Evolutionary conservation across 192 early-diverging fungal species (phyloP), one percentile per base, ranked within the genome.

Genomic region (Backusella liffmaniae): DNA sequence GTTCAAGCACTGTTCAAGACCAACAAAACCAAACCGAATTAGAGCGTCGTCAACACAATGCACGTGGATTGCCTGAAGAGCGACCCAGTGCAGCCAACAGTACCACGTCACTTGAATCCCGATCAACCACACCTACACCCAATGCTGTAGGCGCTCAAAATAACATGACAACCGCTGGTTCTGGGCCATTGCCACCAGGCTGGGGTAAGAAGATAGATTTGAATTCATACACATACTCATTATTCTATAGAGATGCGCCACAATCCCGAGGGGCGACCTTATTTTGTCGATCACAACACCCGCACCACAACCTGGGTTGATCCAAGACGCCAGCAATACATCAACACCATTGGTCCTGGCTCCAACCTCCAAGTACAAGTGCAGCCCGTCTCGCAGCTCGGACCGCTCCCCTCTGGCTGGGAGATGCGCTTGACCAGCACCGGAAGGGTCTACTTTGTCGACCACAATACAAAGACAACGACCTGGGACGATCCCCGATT

Each of bases 381-480:
- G 49, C 92, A 94, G 74, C 90, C 91, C 18, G 83, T 90, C 6
- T 88, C 90, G 2, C 87, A 91, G 36, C 84, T 99, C 6, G 97
- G 97, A 0, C 93, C 96, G 59, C 83, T 99, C 74, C 98, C 98
- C 16, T 94, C 93, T 42, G 97, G 97, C 23, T 99, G 98, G 98
- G 98, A 99, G 79, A 98, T 99, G 97, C 91, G 97, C 18, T 87
- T 96, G 66, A 99, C 96, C 10, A 93, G 92, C 75, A 97, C 95
- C 21, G 97, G 96, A 13, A 84, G 95, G 23, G 94, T 96, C 23
- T 99, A 99, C 85, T 99, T 98, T 90, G 96, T 99, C 13, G 97
- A 99, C 81, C 98, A 99, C 86, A 96, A 96, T 79, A 93, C 95
- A 65, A 98, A 97, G 80, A 98, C 94, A 12, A 98, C 98, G 5